Evolutionary conservation across 495 filamentous ascomycete genomes (phyloP).

Genomic region (Aspergillus ostianus): DNA sequence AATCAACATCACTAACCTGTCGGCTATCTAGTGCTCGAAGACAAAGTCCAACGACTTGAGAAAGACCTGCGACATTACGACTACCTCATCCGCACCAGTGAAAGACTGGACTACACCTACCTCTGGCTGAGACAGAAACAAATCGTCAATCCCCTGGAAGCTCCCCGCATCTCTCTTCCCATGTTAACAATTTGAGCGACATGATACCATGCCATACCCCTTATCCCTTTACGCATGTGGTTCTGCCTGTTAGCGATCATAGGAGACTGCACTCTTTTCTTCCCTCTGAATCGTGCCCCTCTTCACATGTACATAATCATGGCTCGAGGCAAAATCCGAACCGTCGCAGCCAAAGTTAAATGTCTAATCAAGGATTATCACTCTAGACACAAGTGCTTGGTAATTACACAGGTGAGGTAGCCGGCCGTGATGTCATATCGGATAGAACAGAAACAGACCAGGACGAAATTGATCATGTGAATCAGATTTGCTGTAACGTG

Average conservation of each 20-base stretch:
- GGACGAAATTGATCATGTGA: background rate
- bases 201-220: background rate
- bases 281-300: too few species aligned
- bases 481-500: too few species aligned
- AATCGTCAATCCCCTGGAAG: background rate
- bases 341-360: background rate
- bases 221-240: background rate
- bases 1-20: background rate
- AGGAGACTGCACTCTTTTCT: background rate
- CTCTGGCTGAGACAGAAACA: background rate
- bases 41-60: background rate
- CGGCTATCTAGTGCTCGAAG: background rate
- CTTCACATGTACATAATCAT: background rate
- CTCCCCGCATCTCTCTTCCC: background rate
- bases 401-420: background rate
- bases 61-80: background rate
- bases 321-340: too few species aligned
- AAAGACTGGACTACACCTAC: background rate
- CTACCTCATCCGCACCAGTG: background rate
- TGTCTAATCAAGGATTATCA: background rate
- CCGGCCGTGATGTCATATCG: background rate
- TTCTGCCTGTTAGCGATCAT: background rate
- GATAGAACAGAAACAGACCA: background rate
- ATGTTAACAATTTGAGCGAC: background rate
- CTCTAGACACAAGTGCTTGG: background rate